Evolutionary conservation across 192 early-diverging fungal species (phyloP).

Genomic region (Chytriomyces hyalinus): DNA sequence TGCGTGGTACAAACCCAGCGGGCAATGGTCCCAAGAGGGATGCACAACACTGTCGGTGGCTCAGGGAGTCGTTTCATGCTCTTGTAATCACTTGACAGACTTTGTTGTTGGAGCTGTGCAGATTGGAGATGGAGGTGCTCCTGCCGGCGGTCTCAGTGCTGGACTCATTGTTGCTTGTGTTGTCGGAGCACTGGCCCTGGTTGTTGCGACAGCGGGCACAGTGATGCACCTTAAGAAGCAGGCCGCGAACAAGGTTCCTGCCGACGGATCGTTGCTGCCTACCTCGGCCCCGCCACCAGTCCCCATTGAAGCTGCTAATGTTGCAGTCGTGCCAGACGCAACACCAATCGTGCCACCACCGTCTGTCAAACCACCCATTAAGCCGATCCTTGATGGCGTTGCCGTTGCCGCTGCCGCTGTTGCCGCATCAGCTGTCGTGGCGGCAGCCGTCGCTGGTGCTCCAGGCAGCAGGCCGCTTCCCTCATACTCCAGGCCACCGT

Average conservation of each 20-base stretch:
- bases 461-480: constrained; percentile 23
- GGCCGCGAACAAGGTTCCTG: background rate
- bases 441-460: constrained; percentile 8
- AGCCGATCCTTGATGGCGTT: background rate
- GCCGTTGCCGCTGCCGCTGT: background rate
- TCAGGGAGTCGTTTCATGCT: constrained; percentile 5
- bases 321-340: background rate
- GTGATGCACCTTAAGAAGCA: constrained; percentile 24
- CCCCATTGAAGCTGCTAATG: background rate
- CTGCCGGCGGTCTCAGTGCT: constrained; percentile 4
- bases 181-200: constrained; percentile 27
- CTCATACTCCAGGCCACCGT: constrained; percentile 28
- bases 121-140: background rate
- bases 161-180: constrained; percentile 33
- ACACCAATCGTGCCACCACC: background rate
- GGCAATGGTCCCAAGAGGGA: constrained; percentile 10
- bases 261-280: constrained; percentile 18
- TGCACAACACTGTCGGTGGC: background rate
- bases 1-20: constrained; percentile 15
- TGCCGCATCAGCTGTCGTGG: background rate
- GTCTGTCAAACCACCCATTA: background rate
- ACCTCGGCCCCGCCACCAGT: constrained; percentile 11
- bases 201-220: constrained; percentile 24
- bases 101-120: constrained; percentile 1
- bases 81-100: constrained; percentile 29